Conservation (phyloP, 352 stramenopile species). For the Globisporangium heterothallicum region DNA sequence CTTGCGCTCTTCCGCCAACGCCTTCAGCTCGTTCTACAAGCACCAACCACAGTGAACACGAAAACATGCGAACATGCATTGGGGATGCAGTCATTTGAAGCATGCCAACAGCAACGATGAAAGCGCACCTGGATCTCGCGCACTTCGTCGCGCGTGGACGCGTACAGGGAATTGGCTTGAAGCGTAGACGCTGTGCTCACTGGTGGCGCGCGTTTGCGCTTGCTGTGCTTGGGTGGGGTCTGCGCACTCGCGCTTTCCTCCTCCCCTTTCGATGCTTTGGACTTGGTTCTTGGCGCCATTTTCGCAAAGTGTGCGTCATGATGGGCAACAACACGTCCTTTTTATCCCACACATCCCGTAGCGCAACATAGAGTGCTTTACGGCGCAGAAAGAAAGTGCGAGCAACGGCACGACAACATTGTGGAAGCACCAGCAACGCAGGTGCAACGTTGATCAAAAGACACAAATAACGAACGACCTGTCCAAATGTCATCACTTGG, state of each 20-base stretch:
- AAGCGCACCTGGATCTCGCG: conserved; percentile 32
- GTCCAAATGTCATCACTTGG: background rate
- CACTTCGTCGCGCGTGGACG: conserved; percentile 41
- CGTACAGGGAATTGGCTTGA: conserved; percentile 31
- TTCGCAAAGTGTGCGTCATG: too few relatives aligned
- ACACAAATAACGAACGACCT: too few relatives aligned
- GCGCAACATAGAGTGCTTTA: too few relatives aligned
- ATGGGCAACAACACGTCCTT: too few relatives aligned
- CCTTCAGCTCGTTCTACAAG: conserved; percentile 26
- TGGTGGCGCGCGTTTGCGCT: conserved; percentile 21
- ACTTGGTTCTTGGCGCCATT: background rate
- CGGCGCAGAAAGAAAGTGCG: background rate
- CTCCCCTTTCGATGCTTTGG: background rate
- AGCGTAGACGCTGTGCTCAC: conserved; percentile 35
- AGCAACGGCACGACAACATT: background rate
- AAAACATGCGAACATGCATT: background rate
- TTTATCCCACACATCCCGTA: too few relatives aligned
- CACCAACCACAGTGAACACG: background rate
- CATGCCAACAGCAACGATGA: background rate
- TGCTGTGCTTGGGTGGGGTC: conserved; percentile 11
- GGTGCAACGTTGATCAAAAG: background rate
- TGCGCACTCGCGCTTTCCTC: background rate
- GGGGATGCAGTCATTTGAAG: background rate
- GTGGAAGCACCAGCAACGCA: background rate
- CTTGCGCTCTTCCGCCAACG: conserved; percentile 26